Base-by-base conservation (phyloP, 176 grass and related monocot genomes). In the Panicum miliaceum region DNA sequence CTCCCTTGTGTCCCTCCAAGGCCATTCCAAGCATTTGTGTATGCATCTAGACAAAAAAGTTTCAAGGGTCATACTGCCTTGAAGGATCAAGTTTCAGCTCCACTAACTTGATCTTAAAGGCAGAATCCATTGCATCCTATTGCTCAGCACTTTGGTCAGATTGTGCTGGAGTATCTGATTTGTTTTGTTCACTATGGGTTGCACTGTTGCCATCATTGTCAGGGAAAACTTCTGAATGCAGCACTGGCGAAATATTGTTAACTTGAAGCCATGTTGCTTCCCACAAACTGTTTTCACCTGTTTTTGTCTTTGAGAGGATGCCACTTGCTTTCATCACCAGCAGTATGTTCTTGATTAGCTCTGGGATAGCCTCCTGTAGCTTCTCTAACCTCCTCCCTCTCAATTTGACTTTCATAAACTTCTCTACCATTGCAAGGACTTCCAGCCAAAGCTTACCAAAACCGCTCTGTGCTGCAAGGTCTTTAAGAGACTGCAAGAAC, bases 271-370 rank as follows among this genome's bases (percentile, higher is more conserved):
- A 96, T 29, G 96, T 98, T 77, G 89, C 68, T 43, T 92, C 96
- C 93, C 96, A 98, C 76, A 95, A 85, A 63, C 83, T 91, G 68
- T 95, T 90, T 45, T 61, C 82, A 8, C 52, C 83, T 16, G 75
- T 67, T 60, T 64, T 79, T 45, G 81, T 80, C 32, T 89, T 96
- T 22, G 70, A 89, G 25, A 98, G 91, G 48, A 90, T 76, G 25
- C 89, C 93, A 80, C 50, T 90, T 22, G 93, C 83, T 90, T 98
- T 98, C 93, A 96, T 95, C 80, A 96, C 91, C 82, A 98, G 53
- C 27, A 98, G 88, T 60, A 83, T 89, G 82, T 92, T 98, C 83
- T 98, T 98, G 3, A 98, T 81, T 22, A 96, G 86, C 69, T 98
- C 96, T 27, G 93, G 93, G 85, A 98, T 92, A 12, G 90, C 76